phyloP scores from a whole-genome alignment of 768 basidiomycete species.

The Rhizopogon roseolus region DNA sequence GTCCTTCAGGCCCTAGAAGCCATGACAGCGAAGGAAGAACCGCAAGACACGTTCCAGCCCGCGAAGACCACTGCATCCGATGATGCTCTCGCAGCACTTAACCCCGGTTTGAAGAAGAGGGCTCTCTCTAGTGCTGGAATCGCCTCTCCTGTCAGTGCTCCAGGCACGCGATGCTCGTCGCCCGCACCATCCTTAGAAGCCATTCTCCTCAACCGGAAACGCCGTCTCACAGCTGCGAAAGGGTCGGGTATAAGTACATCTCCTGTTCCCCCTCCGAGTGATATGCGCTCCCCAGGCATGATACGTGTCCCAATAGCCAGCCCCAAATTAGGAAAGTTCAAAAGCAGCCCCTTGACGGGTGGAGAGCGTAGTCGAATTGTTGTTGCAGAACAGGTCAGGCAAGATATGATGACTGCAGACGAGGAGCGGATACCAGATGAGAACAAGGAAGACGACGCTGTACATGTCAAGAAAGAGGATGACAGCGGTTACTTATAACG shows the following conservation, averaged over 20 bases:
- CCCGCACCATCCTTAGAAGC: conserved; percentile 64
- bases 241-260: conserved; percentile 9
- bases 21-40: background rate
- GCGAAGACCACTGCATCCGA: conserved; percentile 4
- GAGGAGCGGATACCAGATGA: conserved; percentile 29
- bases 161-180: conserved; percentile 32
- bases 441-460: conserved; percentile 24
- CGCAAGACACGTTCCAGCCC: background rate
- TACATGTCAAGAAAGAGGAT: conserved; percentile 26
- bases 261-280: conserved; percentile 3
- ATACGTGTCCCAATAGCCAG: conserved; percentile 12
- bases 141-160: conserved; percentile 8
- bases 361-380: conserved; percentile 38
- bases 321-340: conserved; percentile 55
- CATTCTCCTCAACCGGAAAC: conserved; percentile 60
- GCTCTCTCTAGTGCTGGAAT: conserved; percentile 10
- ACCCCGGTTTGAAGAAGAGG: conserved; percentile 9
- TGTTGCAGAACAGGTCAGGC: conserved; percentile 45
- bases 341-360: conserved; percentile 65
- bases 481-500: conserved; percentile 23
- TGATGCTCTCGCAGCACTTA: background rate
- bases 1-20: background rate
- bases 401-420: conserved; percentile 21
- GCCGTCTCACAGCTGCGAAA: conserved; percentile 36
- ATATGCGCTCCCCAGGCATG: conserved; percentile 5